phyloP scores from a whole-genome alignment of 1,284 basidiomycete species.

The Volvariella volvacea region DNA sequence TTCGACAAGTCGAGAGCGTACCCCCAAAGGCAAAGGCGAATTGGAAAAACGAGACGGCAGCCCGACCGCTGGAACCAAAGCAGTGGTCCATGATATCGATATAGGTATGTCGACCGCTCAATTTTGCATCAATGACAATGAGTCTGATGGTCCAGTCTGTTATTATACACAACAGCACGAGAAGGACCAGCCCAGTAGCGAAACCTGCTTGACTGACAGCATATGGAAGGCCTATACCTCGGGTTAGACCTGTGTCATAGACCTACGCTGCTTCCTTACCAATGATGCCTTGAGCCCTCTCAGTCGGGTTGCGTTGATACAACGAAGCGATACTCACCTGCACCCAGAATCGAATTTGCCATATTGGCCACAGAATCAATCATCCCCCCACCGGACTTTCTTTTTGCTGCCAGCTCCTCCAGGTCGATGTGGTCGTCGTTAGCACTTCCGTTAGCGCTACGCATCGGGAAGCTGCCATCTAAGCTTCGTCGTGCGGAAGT shows the following conservation, averaged over 20 bases:
- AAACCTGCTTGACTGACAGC: conserved; percentile 92
- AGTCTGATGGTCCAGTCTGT: conserved; percentile 99
- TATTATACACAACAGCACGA: conserved; percentile 75
- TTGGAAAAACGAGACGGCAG: conserved; percentile 95
- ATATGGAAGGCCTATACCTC: conserved; percentile 73
- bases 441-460: conserved; percentile 27
- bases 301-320: conserved; percentile 7
- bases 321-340: conserved; percentile 45
- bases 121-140: conserved; percentile 92
- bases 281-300: conserved; percentile 61
- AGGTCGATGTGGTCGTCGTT: conserved; percentile 43
- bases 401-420: conserved; percentile 61
- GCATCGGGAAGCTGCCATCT: conserved; percentile 45
- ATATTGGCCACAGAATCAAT: conserved; percentile 86
- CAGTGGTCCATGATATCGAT: conserved; percentile 96
- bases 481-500: conserved; percentile 47
- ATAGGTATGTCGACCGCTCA: conserved; percentile 89
- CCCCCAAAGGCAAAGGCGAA: conserved; percentile 97
- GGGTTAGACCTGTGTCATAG: neutral
- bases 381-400: conserved; percentile 70
- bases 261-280: conserved; percentile 37
- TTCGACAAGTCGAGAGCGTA: conserved; percentile 19
- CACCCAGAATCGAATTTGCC: conserved; percentile 96
- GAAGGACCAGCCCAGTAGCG: conserved; percentile 76
- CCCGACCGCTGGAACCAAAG: conserved; percentile 84